Conservation (phyloP, 2,329 filamentous ascomycete genomes). For the Penicillium sp. region DNA sequence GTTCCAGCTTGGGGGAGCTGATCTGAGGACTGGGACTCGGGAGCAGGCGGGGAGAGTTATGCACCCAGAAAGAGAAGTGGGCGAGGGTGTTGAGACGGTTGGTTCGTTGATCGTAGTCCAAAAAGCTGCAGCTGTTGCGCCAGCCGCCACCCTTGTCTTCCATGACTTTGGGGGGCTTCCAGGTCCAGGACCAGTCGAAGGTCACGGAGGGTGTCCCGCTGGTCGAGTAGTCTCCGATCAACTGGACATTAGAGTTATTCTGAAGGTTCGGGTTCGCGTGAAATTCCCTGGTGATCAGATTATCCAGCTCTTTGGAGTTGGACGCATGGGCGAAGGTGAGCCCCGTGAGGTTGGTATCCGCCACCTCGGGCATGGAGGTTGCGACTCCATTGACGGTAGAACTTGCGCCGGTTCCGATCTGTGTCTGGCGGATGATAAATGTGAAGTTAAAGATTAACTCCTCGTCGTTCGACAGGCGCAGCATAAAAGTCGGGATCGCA, state of each 20-base stretch:
- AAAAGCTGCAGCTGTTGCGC: constrained; percentile 95
- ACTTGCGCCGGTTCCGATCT: constrained; percentile 53
- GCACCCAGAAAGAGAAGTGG: constrained; percentile 93
- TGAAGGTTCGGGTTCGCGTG: constrained; percentile 96
- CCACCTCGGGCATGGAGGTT: constrained; percentile 51
- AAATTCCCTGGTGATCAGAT: constrained; percentile 90
- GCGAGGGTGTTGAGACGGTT: constrained; percentile 86
- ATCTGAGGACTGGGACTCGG: constrained; percentile 58
- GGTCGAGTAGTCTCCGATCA: constrained; percentile 90
- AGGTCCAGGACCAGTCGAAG: constrained; percentile 97
- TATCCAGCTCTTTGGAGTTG: constrained; percentile 83
- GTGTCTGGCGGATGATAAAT: constrained; percentile 70
- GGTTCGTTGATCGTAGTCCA: constrained; percentile 93
- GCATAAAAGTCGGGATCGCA: constrained; percentile 68
- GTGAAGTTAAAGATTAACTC: constrained; percentile 92
- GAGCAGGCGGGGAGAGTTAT: constrained; percentile 58
- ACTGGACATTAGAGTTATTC: constrained; percentile 92
- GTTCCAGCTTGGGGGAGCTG: constrained; percentile 71
- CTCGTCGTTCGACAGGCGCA: constrained; percentile 87
- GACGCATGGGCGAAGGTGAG: constrained; percentile 92
- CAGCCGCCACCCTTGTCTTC: constrained; percentile 90
- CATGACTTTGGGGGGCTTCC: constrained; percentile 79
- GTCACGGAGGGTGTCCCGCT: constrained; percentile 79
- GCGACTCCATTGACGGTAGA: constrained; percentile 53
- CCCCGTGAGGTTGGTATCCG: constrained; percentile 80